Base-by-base conservation (phyloP, 2,329 filamentous ascomycete genomes). In the Xylariaceae sp. region DNA sequence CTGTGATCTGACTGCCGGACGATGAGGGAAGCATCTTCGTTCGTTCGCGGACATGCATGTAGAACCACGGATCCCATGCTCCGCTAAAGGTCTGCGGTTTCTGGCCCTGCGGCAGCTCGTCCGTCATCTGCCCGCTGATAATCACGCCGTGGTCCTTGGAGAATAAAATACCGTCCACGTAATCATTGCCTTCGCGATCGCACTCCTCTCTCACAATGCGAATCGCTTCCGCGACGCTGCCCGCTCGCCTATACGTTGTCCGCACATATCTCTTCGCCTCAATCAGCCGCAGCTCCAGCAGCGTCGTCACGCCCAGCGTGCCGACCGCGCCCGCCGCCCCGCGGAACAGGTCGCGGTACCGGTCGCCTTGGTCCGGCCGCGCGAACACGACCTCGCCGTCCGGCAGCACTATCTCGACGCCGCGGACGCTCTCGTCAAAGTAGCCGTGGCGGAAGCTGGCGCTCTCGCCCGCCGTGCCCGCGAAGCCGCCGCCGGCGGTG, bases 111-210 rank as follows among this genome's bases (percentile, higher is more conserved):
- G 47, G 71, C 18, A 67, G 63, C 4, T 74, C 68, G 51, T 87
- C 70, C 1, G 75, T 79, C 55, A 87, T 64, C 43, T 68, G 67
- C 2, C 85, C 85, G 4, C 77, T 78, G 60, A 87, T 73, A 47
- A 89, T 64, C n/a, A 84, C 79, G 19, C 83, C 83, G 50, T 78
- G 76, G 48, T 72, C 66, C 43, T 71, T 69, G 12, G 73, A 72
- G 60, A 78, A 88, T 43, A 87, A 62, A 38, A 88, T 87, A 17
- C 83, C 85, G 53, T 89, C 86, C 19, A 90, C 76, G 56, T 87
- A 90, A 56, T 88, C 84, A 49, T 76, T 76, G 11, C 41, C 48
- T 32, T 61, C 64, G 9, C 61, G 56, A 4, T 49, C 53, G 16
- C 69, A 66, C 56, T 73, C 73, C 38, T 72, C 64, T 34, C 70